Conservation (phyloP, 2,329 filamentous ascomycete species). For the Lasiodiplodia hormozganensis region DNA sequence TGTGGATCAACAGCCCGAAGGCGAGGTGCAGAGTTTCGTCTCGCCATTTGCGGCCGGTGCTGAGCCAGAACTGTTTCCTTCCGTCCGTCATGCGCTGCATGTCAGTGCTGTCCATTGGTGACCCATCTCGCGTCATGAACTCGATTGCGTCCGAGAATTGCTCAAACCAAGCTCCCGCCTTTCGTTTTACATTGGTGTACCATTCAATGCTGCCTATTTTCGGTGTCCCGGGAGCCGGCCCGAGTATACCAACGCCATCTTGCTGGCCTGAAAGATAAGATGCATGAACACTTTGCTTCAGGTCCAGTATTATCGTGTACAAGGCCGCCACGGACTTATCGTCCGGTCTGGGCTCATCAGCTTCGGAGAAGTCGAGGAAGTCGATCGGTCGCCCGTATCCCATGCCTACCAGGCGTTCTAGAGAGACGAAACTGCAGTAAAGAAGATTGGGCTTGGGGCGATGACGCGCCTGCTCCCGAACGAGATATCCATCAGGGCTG, state of each 20-base stretch:
- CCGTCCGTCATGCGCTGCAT: background rate
- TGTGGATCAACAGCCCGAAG: slow-evolving; percentile 19
- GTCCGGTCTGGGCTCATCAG: slow-evolving; percentile 16
- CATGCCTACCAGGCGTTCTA: slow-evolving; percentile 25
- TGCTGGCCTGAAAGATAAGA: slow-evolving; percentile 21
- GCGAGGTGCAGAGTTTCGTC: slow-evolving; percentile 28
- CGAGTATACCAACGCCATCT: background rate
- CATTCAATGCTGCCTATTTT: slow-evolving; percentile 18
- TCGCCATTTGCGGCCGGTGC: slow-evolving; percentile 23
- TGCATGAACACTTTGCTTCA: slow-evolving; percentile 18
- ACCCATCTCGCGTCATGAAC: background rate
- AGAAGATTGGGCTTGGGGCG: slow-evolving; percentile 20
- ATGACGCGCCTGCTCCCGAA: slow-evolving; percentile 13
- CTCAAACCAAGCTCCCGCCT: slow-evolving; percentile 18
- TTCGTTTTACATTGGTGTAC: slow-evolving; percentile 13
- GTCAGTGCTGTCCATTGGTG: background rate
- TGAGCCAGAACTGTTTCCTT: slow-evolving; percentile 12
- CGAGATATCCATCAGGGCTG: slow-evolving; percentile 19
- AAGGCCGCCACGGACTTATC: slow-evolving; percentile 18
- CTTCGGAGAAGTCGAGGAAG: slow-evolving; percentile 27
- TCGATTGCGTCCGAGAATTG: slow-evolving; percentile 13
- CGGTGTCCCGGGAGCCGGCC: background rate
- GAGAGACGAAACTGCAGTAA: slow-evolving; percentile 22
- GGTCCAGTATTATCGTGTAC: slow-evolving; percentile 3
- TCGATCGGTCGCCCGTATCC: slow-evolving; percentile 26